Evolutionary conservation across 306 rosid genomes (phyloP).

Genomic region (Lathyrus tuberosus): DNA sequence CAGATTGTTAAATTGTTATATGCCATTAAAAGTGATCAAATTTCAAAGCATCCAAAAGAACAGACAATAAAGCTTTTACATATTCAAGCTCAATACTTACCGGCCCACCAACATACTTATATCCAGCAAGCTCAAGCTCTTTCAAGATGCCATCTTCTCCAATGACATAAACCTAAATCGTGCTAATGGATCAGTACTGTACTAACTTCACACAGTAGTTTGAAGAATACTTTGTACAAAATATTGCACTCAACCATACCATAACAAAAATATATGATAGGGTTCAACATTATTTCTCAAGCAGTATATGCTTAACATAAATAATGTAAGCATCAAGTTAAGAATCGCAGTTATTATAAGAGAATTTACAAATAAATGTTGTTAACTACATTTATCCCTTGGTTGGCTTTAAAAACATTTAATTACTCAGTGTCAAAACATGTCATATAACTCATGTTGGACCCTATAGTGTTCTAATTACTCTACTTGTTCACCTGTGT

Average conservation of each 20-base stretch:
- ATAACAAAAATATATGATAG: conserved; percentile 15
- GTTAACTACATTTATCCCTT: conserved; percentile 12
- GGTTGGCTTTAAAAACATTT: conserved; percentile 9
- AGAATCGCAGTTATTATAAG: conserved; percentile 4
- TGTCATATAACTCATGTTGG: not conserved
- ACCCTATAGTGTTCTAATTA: not conserved
- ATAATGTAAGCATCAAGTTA: conserved; percentile 1
- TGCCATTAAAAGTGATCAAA: conserved; percentile 30
- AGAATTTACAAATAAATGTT: not conserved
- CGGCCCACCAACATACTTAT: conserved; percentile 93
- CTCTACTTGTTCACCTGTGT: too few relatives aligned
- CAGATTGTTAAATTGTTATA: conserved; percentile 15
- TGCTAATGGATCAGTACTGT: conserved; percentile 38
- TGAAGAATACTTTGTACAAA: conserved; percentile 11
- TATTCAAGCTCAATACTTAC: conserved; percentile 50
- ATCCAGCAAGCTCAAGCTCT: conserved; percentile 98
- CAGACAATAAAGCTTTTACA: not conserved
- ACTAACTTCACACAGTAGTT: conserved; percentile 22
- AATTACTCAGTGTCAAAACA: too few relatives aligned
- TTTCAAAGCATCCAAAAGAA: conserved; percentile 25
- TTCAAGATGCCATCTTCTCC: conserved; percentile 99
- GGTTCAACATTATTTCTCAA: not conserved
- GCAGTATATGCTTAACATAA: conserved; percentile 21
- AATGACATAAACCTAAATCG: conserved; percentile 85
- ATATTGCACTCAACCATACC: conserved; percentile 6